Evolutionary conservation across 495 filamentous ascomycete genomes (phyloP), one percentile per base, ranked within the genome.

Genomic region (Lophium mytilinum): DNA sequence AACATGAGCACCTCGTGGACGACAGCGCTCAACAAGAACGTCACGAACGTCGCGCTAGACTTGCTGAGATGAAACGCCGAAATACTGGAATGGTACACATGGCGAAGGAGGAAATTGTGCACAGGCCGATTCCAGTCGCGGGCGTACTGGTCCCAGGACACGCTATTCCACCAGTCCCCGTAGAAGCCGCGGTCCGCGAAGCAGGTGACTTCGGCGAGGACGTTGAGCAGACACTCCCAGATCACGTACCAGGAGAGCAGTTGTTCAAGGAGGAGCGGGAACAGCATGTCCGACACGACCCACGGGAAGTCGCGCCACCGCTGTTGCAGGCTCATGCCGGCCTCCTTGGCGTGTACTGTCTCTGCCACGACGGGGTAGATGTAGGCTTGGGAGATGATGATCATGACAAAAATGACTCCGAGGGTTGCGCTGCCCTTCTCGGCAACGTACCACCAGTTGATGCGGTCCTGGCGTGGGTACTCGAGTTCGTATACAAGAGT

Each of bases 181-280:
- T 89, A 89, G 71, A 89, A 89, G 46, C 80, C 80, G 45, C 87
- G 81, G 66, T 89, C 86, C n/a, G 86, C 85, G 65, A 89, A 90
- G 37, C 72, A 69, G 1, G 84, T 88, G 51, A 90, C 66, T 66
- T 90, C 86, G 4, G 84, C 86, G 4, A 89, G 68, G 37, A 87
- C 78, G 71, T 90, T 89, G 50, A 89, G 80, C 49, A 88, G 79
- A 49, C 83, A 84, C 71, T 89, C 86, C 86, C 86, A 90, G 64
- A 90, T 88, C 24, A 90, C 76, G 65, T 88, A 89, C 81, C 82
- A 87, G 17, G 76, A 69, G 52, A 83, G 70, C 55, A 88, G 69
- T 59, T 88, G 87, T 67, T 89, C 86, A 72, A 90, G 80, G 67
- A 88, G 78, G 45, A 90, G 82, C 0, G 86, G 86, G 59, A 89